Evolutionary conservation across 73 alveolate species (phyloP), one percentile per base, ranked within the genome.

Genomic region (Paramecium biaurelia): DNA sequence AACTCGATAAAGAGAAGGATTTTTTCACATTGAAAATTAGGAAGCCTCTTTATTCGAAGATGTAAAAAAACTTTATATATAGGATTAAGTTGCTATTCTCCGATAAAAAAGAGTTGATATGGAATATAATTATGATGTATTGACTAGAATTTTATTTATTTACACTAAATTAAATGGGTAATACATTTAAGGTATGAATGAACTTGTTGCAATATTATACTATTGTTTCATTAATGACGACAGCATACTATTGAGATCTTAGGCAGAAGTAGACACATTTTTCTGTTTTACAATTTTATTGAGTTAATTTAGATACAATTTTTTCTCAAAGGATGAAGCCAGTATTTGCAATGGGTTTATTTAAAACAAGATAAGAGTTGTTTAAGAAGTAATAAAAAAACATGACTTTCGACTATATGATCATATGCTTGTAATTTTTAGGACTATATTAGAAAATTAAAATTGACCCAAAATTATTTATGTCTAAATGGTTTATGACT

Each of bases 401-500:
- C 35, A 28, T 37, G 93, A 88, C 35, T 37, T 42, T 28, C 23
- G 53, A 35, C 82, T 88, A 12, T 63, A 72, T 88, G 79, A 34
- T 15, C 79, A 88, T 70, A 34, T 88, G 47, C 43, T 30, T 1
- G 84, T 63, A 63, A 63, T 30, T 32, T 30, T 63, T 26, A 11
- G 6, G 11, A 63, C 2, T 4, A 12, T 47, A 15, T 63, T 12
- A 56, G 90, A 88, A 88, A 57, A 21, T 37, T 18, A 63, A 88
- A 70, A 68, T 88, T 37, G 93, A 88, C 35, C 93, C 79, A 35
- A 76, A 88, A 41, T 32, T 88, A 15, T 57, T 88, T 88, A 20
- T 88, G 70, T 20, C 47, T 23, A 68, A 84, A 37, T 88, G 93
- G 93, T 85, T 88, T 70, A 70, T 76, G 53, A 68, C 92, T 34